Conservation (phyloP, 306 rosid species). For the Purshia tridentata region DNA sequence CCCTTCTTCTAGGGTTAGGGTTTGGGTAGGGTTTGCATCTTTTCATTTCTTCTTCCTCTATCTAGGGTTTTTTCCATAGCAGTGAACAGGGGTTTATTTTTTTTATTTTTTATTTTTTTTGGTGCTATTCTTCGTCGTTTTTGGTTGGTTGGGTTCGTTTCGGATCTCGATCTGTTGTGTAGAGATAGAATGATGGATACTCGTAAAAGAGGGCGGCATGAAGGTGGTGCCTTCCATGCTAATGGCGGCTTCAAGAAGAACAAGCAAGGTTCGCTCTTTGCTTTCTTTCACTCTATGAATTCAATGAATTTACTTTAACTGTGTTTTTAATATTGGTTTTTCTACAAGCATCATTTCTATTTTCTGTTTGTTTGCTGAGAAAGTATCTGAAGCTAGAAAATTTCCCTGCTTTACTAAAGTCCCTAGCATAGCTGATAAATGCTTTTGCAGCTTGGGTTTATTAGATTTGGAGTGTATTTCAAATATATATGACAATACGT, state of each 20-base stretch:
- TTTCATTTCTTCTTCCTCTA: not conserved
- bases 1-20: slow-evolving; percentile 41
- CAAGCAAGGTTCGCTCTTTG: slow-evolving; percentile 26
- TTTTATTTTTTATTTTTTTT: not conserved
- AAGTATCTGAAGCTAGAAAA: not conserved
- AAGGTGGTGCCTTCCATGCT: slow-evolving; percentile 11
- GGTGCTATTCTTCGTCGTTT: not conserved
- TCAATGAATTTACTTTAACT: not conserved
- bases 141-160: slow-evolving; percentile 12
- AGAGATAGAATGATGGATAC: slow-evolving; percentile 18
- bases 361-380: not conserved
- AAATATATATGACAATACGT: not conserved
- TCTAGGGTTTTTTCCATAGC: not conserved
- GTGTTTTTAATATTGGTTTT: not conserved
- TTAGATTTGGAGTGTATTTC: not conserved
- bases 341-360: too few species aligned
- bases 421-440: not conserved
- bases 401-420: not conserved
- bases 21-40: slow-evolving; percentile 41
- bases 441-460: not conserved
- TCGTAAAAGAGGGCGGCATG: slow-evolving; percentile 29
- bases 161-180: slow-evolving; percentile 43
- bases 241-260: slow-evolving; percentile 31
- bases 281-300: not conserved
- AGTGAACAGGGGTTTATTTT: not conserved